Conservation (phyloP, 1,284 basidiomycete species). For the Pyrrhoderma noxium region DNA sequence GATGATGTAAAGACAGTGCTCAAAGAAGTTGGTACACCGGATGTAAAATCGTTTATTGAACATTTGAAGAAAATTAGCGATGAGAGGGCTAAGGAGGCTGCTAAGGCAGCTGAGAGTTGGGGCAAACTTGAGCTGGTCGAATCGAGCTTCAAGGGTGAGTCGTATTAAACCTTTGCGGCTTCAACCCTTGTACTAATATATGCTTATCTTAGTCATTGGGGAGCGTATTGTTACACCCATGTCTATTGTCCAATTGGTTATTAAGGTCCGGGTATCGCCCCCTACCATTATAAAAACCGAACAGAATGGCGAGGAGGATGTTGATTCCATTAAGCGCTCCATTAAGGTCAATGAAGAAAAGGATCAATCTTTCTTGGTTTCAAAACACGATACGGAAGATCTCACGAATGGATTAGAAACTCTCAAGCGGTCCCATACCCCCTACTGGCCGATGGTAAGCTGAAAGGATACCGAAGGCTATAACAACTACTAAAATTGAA, state of each 20-base stretch:
- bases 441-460: slow-evolving; percentile 82
- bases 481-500: background rate
- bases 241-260: slow-evolving; percentile 82
- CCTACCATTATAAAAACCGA: slow-evolving; percentile 27
- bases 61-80: slow-evolving; percentile 50
- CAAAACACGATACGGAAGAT: slow-evolving; percentile 59
- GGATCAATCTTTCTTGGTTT: slow-evolving; percentile 62
- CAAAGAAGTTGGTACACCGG: slow-evolving; percentile 30
- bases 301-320: slow-evolving; percentile 32
- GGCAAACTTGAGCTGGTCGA: slow-evolving; percentile 79
- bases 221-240: slow-evolving; percentile 86
- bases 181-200: slow-evolving; percentile 8
- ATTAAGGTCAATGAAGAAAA: slow-evolving; percentile 48
- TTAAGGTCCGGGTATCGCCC: slow-evolving; percentile 71
- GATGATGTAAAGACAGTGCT: slow-evolving; percentile 39
- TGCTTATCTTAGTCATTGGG: slow-evolving; percentile 65
- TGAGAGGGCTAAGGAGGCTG: slow-evolving; percentile 48
- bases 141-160: slow-evolving; percentile 80
- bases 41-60: slow-evolving; percentile 41
- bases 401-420: slow-evolving; percentile 33
- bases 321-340: slow-evolving; percentile 44
- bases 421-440: slow-evolving; percentile 78
- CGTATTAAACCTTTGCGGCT: background rate
- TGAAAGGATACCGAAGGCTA: slow-evolving; percentile 4
- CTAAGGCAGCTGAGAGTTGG: slow-evolving; percentile 68